Base-by-base conservation (phyloP, 2,329 filamentous ascomycete species). In the Trichoderma polysporum region DNA sequence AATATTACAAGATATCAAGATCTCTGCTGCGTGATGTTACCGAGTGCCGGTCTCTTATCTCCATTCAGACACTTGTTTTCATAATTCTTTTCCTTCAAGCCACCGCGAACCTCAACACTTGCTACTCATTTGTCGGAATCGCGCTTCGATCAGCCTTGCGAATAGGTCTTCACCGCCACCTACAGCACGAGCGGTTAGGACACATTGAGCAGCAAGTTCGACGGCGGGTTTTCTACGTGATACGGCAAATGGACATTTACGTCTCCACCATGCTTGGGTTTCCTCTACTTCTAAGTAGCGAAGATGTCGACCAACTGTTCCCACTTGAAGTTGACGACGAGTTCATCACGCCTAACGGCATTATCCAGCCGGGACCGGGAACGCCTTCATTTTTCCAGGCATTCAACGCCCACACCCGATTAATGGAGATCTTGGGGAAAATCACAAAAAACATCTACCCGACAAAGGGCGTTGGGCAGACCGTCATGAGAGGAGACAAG, bases 31-130 rank as follows among this genome's bases (percentile, higher is more conserved):
- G 86, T 66, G 88, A 90, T 69, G 81, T 89, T 50, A 87, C 87
- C 1, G 87, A 90, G 68, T 93, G 91, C 71, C 88, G 91, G 54
- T 91, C 94, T 74, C 81, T 94, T 50, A 86, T 84, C 22, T 91
- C 91, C 1, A 80, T 94, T 9, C 91, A 95, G 76, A 88, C 90
- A 2, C 83, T 95, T 7, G 80, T 93, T 22, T 93, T 92, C 75
- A 91, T 93, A 85, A 90, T 93, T 57, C 80, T 94, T 2, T 95
- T 94, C 74, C 83, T 94, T 1, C 92, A 95, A 74, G 88, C 90
- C 2, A 91, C 92, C 2, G 91, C 91, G 10, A 92, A 92, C 74
- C 80, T 94, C 33, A 91, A 89, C 74, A 90, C 88, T 10, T 94
- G 91, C 75, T 94, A 94, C 76, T 88, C 91, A 0, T 93, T 92